Evolutionary conservation across 176 grass and related monocot genomes (phyloP), one percentile per base, ranked within the genome.

Genomic region (Tillandsia fasciculata): DNA sequence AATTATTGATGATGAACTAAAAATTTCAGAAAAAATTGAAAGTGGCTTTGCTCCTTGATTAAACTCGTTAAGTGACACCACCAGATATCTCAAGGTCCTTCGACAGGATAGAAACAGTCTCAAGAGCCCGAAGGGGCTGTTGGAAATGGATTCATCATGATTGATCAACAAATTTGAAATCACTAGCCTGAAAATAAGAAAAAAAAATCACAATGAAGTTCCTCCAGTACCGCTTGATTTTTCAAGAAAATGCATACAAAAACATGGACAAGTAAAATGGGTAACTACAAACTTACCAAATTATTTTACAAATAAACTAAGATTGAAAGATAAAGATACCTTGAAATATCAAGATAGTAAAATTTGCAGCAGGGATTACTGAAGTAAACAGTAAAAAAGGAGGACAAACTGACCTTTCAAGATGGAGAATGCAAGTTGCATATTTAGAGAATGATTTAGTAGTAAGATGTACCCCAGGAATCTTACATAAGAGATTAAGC

Each of bases 391-490:
- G 29, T 61, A 23, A n/a, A 24, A 78, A 78, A 63, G 18, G 18
- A 73, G 70, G 69, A 69, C 53, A 26, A 49, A 57, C 73, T 85
- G 89, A 84, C 93, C 93, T 92, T 85, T 97, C 93, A 66, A 92
- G 76, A 76, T 92, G 90, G 71, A 97, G 77, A 81, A 97, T 79
- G 77, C 87, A 85, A 79, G 78, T 89, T 80, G 83, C 72, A 82
- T 82, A 68, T 50, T 3, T 72, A 54, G 50, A 66, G 26, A 84
- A 83, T 73, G 85, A 80, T 64, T 89, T 87, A 50, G 79, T 59
- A 66, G 80, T 87, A 57, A 86, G 75, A 87, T 85, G 78, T 66
- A 97, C 71, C 81, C 78, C 89, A 58, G 89, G 89, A 72, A 87
- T 81, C 26, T 74, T 87, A 74, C 65, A 84, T 14, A 87, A 83